phyloP scores from a whole-genome alignment of 1,139 yeast genomes.

The Pichia terricola region DNA sequence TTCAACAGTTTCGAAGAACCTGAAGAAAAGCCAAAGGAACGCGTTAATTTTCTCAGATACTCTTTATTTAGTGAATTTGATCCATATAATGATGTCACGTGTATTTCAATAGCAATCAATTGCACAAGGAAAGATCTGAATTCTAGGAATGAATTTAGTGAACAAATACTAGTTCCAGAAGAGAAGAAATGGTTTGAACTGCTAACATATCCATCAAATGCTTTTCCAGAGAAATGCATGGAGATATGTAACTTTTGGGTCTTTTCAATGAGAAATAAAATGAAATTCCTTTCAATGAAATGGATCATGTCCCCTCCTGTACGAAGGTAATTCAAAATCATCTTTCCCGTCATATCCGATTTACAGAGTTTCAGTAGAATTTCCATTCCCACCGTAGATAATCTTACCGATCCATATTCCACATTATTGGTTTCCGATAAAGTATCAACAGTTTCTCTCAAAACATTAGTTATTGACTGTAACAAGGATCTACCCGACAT shows the following conservation, averaged over 20 bases:
- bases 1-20: slow-evolving; percentile 58
- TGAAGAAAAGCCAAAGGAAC: slow-evolving; percentile 35
- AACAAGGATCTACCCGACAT: slow-evolving; percentile 47
- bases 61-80: slow-evolving; percentile 46
- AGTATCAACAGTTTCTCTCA: slow-evolving; percentile 35
- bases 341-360: slow-evolving; percentile 41
- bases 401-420: slow-evolving; percentile 44
- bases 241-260: slow-evolving; percentile 44
- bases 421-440: slow-evolving; percentile 27
- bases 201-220: slow-evolving; percentile 34
- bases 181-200: slow-evolving; percentile 29
- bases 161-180: slow-evolving; percentile 34
- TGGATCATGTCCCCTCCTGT: slow-evolving; percentile 19
- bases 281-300: slow-evolving; percentile 31
- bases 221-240: slow-evolving; percentile 40
- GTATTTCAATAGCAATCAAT: slow-evolving; percentile 64
- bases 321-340: slow-evolving; percentile 47
- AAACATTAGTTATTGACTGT: slow-evolving; percentile 39
- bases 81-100: slow-evolving; percentile 42
- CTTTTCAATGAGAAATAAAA: slow-evolving; percentile 40
- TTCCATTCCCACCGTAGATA: slow-evolving; percentile 51
- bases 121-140: slow-evolving; percentile 57
- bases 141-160: slow-evolving; percentile 53
- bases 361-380: slow-evolving; percentile 52
- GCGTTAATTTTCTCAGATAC: slow-evolving; percentile 45